These are phyloP conservation scores for Mycena galopus DNA, from an alignment of 768 basidiomycete species.

Conservation along the genomic window DNA sequence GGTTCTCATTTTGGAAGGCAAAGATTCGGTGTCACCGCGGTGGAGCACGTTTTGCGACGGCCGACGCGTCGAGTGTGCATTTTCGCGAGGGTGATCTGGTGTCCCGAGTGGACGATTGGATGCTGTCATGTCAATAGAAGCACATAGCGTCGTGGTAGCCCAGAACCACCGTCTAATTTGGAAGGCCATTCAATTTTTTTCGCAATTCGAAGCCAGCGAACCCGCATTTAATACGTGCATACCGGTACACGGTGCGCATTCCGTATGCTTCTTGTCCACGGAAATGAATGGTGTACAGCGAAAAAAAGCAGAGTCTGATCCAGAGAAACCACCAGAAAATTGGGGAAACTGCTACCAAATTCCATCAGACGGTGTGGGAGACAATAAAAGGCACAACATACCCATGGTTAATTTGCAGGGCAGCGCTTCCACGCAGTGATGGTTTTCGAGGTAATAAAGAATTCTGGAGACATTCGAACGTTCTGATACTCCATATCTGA, in stretches of 20 bases:
- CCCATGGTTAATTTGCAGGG: conserved; percentile 7
- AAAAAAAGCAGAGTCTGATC: background rate
- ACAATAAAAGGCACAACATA: background rate
- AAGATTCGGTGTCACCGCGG: conserved; percentile 35
- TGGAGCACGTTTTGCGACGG: conserved; percentile 58
- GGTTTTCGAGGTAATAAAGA: background rate
- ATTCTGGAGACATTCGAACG: background rate
- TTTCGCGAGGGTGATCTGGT: conserved; percentile 49
- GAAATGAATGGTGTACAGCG: background rate
- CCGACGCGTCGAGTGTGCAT: conserved; percentile 51
- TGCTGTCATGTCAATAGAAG: conserved; percentile 65
- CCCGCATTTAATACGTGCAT: conserved; percentile 16
- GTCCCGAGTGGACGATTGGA: conserved; percentile 48
- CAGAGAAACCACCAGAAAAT: background rate
- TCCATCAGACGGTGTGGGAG: background rate
- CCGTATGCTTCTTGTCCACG: conserved; percentile 12
- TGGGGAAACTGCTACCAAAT: background rate
- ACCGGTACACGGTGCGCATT: conserved; percentile 20
- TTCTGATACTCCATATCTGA: conserved; percentile 1
- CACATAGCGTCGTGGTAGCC: conserved; percentile 12
- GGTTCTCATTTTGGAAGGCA: background rate
- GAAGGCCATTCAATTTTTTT: conserved; percentile 24
- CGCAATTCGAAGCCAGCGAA: background rate
- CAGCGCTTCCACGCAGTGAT: conserved; percentile 20
- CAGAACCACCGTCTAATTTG: conserved; percentile 3